phyloP scores from a whole-genome alignment of 495 filamentous ascomycete species.

The Ramalina peruviana region DNA sequence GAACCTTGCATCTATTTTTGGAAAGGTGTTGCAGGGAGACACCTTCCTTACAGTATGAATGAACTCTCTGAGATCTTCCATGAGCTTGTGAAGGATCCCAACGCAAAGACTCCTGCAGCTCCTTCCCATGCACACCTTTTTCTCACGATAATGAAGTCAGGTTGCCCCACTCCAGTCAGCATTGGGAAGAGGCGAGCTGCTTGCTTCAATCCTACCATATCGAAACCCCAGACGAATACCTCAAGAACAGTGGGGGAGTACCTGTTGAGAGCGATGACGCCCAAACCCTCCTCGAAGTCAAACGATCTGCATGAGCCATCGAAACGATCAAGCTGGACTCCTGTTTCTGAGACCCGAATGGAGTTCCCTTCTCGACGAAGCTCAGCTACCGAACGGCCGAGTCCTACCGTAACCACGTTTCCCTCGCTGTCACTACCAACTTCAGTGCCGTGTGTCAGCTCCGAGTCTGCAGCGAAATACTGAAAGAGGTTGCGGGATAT shows the following conservation, averaged over 20 bases:
- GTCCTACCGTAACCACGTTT: conserved; percentile 23
- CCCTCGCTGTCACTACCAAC: conserved; percentile 10
- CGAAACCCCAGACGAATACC: conserved; percentile 41
- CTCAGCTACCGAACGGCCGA: background rate
- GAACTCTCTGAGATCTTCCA: conserved; percentile 38
- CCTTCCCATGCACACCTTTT: conserved; percentile 35
- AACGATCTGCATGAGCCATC: conserved; percentile 11
- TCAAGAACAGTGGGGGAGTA: conserved; percentile 31
- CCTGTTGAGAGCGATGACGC: conserved; percentile 36
- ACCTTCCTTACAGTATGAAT: conserved; percentile 14
- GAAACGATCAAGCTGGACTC: background rate
- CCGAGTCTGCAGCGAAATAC: conserved; percentile 44
- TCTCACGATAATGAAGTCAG: conserved; percentile 38
- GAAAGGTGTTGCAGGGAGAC: background rate
- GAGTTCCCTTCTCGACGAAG: background rate
- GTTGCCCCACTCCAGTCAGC: conserved; percentile 44
- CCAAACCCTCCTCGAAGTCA: conserved; percentile 24
- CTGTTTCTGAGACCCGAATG: background rate
- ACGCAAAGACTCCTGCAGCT: conserved; percentile 35
- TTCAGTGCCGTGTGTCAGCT: conserved; percentile 18
- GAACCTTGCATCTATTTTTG: background rate
- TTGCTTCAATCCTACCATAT: conserved; percentile 29
- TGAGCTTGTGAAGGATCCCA: conserved; percentile 40
- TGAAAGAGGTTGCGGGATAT: conserved; percentile 46
- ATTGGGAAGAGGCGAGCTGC: conserved; percentile 43